Conservation (phyloP, 441 rosid species). For the Croton setiger region DNA sequence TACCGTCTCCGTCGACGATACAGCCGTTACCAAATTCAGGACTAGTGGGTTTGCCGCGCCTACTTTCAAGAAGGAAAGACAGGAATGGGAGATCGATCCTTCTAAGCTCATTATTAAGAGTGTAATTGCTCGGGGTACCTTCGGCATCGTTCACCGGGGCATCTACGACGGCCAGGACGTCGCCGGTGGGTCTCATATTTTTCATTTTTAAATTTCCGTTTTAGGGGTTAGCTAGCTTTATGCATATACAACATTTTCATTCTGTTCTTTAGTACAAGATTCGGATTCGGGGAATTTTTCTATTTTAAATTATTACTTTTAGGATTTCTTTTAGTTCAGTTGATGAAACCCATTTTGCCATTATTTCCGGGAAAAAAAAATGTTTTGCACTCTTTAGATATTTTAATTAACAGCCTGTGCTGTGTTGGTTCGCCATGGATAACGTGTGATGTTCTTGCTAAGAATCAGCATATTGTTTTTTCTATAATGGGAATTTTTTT, state of each 20-base stretch:
- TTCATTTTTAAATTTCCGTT: neutral
- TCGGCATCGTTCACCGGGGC: slow-evolving; percentile 97
- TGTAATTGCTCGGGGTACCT: slow-evolving; percentile 94
- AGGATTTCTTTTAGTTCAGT: neutral
- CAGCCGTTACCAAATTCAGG: slow-evolving; percentile 23
- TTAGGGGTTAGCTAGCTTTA: slow-evolving; percentile 12
- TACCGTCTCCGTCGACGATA: slow-evolving; percentile 8
- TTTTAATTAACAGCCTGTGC: too few species aligned
- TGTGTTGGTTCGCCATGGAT: neutral
- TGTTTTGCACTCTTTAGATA: neutral
- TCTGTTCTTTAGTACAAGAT: neutral
- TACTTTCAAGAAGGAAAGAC: slow-evolving; percentile 41
- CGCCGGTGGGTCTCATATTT: slow-evolving; percentile 62
- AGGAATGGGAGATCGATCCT: slow-evolving; percentile 95
- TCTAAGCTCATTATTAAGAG: slow-evolving; percentile 70
- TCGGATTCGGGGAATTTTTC: neutral
- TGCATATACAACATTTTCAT: neutral
- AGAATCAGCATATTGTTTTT: neutral
- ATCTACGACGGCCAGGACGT: slow-evolving; percentile 79
- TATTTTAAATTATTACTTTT: neutral
- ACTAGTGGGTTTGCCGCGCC: slow-evolving; percentile 16
- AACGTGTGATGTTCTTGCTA: neutral
- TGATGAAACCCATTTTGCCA: neutral
- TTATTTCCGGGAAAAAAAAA: neutral
- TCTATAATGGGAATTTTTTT: neutral